Conservation (phyloP, 805 yeast genomes). For the Komagataella phaffii region DNA sequence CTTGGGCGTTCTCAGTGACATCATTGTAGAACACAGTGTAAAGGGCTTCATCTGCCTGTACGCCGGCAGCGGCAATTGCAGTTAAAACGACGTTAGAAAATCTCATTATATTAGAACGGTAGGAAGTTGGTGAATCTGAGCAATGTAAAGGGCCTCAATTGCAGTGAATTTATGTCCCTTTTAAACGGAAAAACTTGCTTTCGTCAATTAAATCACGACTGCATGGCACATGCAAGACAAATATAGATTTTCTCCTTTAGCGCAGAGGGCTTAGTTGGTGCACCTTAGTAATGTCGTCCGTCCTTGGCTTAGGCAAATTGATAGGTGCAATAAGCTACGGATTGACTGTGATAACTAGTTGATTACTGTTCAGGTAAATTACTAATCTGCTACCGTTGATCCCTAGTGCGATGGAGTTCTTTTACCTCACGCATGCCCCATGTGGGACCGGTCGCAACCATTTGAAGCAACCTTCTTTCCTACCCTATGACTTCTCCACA, state of each 20-base stretch:
- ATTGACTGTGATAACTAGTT: no score
- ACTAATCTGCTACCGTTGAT: no score
- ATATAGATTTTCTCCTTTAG: not conserved
- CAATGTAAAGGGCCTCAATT: not conserved
- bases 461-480: not conserved
- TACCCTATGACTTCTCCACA: no score
- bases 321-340: no score
- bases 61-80: constrained; percentile 8
- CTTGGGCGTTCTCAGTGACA: constrained; percentile 15
- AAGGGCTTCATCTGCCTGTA: constrained; percentile 10
- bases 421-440: no score
- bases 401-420: no score
- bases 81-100: constrained; percentile 8
- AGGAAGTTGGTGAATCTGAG: not conserved
- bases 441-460: not conserved
- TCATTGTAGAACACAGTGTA: constrained; percentile 25
- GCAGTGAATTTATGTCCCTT: not conserved
- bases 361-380: no score
- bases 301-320: not conserved
- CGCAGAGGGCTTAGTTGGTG: not conserved
- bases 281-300: not conserved
- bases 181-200: not conserved
- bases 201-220: not conserved
- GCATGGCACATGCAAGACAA: not conserved
- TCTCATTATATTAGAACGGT: constrained; percentile 10